A percentile compares a stretch with the other conserved stretches of the same genome.
Conservation (phyloP, 257 asterid genomes). For the Petunia axillaris region DNA sequence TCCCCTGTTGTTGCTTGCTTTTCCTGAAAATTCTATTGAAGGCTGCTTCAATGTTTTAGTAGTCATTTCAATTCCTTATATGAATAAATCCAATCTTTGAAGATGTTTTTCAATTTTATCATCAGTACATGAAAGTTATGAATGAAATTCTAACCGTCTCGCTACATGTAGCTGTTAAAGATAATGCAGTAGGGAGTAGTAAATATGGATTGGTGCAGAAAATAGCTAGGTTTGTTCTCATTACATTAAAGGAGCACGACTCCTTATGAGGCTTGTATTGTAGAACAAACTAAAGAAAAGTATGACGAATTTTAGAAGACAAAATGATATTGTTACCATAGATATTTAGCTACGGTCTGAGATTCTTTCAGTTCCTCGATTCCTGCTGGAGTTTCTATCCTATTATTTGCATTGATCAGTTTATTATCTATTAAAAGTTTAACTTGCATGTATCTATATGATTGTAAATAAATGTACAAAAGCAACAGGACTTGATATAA, state of each 20-base stretch:
- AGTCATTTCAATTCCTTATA: background rate
- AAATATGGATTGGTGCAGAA: background rate
- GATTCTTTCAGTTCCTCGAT: too few species aligned
- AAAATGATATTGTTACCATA: too few species aligned
- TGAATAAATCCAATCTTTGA: background rate
- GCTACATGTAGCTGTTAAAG: background rate
- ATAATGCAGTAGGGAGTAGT: background rate
- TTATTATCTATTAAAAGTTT: too few species aligned
- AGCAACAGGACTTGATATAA: too few species aligned
- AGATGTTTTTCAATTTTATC: background rate
- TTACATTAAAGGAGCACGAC: background rate
- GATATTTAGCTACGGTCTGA: too few species aligned
- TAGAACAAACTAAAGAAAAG: background rate
- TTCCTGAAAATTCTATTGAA: background rate
- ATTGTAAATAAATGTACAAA: too few species aligned
- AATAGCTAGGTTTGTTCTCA: background rate
- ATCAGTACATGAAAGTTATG: background rate
- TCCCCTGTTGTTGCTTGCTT: background rate
- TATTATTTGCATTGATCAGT: too few species aligned
- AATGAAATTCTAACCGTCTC: background rate
- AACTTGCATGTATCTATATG: too few species aligned
- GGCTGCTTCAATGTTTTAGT: background rate
- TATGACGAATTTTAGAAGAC: too few species aligned
- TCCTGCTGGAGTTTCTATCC: too few species aligned
- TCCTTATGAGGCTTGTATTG: background rate